phyloP scores from a whole-genome alignment of 768 basidiomycete species.

The Mycena metata region DNA sequence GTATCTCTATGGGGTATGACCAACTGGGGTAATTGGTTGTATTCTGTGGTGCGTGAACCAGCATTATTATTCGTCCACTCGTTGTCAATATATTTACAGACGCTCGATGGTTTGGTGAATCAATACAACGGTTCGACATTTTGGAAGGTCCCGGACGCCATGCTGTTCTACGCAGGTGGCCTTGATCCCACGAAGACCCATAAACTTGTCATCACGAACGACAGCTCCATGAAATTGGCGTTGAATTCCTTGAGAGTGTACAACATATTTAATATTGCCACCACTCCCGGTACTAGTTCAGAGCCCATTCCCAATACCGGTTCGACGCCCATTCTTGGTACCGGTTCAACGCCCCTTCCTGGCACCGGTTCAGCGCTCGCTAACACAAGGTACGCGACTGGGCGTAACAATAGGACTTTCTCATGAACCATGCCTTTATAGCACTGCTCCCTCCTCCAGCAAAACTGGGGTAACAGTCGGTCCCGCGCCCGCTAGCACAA shows the following conservation, averaged over 20 bases:
- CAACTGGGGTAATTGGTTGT: constrained; percentile 34
- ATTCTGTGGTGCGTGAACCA: constrained; percentile 13
- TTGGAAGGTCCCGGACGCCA: constrained; percentile 32
- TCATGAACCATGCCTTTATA: neutral
- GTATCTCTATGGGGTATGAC: constrained; percentile 17
- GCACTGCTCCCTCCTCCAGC: constrained; percentile 15
- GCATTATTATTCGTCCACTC: neutral
- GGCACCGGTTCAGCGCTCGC: too few relatives aligned
- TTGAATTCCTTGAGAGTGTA: constrained; percentile 27
- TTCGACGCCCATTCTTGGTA: neutral
- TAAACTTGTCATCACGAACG: constrained; percentile 20
- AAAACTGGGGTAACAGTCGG: constrained; percentile 28
- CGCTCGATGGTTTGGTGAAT: neutral
- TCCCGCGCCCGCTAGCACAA: neutral
- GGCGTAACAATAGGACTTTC: neutral
- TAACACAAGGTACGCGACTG: neutral
- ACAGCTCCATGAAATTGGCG: constrained; percentile 13
- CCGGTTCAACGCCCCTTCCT: too few relatives aligned
- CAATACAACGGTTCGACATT: constrained; percentile 29
- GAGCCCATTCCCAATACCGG: neutral
- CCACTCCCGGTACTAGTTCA: neutral
- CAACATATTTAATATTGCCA: neutral
- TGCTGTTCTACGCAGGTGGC: constrained; percentile 31
- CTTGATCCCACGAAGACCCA: constrained; percentile 30
- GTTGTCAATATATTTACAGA: neutral